A percentile compares a stretch with the other conserved stretches of the same genome.
These are phyloP conservation scores for Hibiscus syriacus DNA, from an alignment of 345 rosid genomes.

Conservation along the genomic window DNA sequence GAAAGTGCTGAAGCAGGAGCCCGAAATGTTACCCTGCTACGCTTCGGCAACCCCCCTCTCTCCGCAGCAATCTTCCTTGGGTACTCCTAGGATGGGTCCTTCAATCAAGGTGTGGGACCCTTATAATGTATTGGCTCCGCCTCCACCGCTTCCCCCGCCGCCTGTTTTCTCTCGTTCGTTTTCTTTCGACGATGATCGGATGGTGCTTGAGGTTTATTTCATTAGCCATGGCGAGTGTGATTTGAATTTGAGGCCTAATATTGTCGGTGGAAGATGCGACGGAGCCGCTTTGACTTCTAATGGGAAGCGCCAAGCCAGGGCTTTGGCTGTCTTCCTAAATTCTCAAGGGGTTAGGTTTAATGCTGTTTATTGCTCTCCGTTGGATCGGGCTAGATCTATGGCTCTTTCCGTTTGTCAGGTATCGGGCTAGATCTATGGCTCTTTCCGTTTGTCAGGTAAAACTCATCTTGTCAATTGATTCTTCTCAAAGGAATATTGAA, in stretches of 20 bases:
- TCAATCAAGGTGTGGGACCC: slow-evolving; percentile 97
- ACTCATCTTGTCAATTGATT: not conserved
- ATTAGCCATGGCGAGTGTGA: slow-evolving; percentile 81
- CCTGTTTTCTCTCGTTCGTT: slow-evolving; percentile 37
- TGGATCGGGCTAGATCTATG: slow-evolving; percentile 82
- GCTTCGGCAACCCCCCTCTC: slow-evolving; percentile 90
- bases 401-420: slow-evolving; percentile 62
- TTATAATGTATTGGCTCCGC: slow-evolving; percentile 61
- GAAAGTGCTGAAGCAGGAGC: slow-evolving; percentile 82
- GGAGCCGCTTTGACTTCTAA: slow-evolving; percentile 55
- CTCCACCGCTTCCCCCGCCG: slow-evolving; percentile 21
- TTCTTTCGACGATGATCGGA: slow-evolving; percentile 36
- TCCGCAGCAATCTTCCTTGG: slow-evolving; percentile 84
- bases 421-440: too few relatives aligned
- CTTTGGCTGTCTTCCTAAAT: slow-evolving; percentile 75
- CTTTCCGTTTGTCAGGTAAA: slow-evolving; percentile 85
- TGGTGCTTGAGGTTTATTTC: slow-evolving; percentile 57
- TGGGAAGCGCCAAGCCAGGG: slow-evolving; percentile 90
- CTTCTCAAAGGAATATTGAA: too few relatives aligned
- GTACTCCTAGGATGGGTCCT: slow-evolving; percentile 84
- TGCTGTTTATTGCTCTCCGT: slow-evolving; percentile 65
- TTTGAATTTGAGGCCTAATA: slow-evolving; percentile 58
- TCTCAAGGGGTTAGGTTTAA: slow-evolving; percentile 71
- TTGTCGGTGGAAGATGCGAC: slow-evolving; percentile 77
- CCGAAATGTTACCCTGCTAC: slow-evolving; percentile 83